Conservation (phyloP, 495 filamentous ascomycete species). For the Hypoxylon perforatum region DNA sequence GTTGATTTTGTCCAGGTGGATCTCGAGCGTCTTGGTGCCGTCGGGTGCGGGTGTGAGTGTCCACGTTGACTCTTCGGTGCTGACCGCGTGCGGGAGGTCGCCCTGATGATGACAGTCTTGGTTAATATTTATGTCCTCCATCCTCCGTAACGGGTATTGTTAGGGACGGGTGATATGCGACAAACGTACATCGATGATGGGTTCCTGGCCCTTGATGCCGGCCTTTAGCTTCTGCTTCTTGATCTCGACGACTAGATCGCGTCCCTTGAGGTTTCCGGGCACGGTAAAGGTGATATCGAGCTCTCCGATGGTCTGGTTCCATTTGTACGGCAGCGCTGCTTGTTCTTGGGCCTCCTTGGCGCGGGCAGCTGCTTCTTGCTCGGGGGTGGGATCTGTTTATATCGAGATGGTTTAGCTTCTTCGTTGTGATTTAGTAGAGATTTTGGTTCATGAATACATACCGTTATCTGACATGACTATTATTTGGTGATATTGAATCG, state of each 20-base stretch:
- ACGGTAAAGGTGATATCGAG: constrained; percentile 82
- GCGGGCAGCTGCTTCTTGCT: constrained; percentile 75
- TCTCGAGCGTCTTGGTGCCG: constrained; percentile 77
- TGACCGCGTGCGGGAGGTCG: constrained; percentile 81
- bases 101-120: constrained; percentile 73
- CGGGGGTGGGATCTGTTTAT: constrained; percentile 61
- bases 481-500: background rate
- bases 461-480: constrained; percentile 35
- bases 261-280: constrained; percentile 81
- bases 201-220: constrained; percentile 87
- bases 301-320: constrained; percentile 95
- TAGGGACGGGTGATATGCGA: constrained; percentile 5
- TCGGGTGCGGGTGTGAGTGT: constrained; percentile 78
- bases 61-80: constrained; percentile 91
- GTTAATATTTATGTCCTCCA: constrained; percentile 1
- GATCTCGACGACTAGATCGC: constrained; percentile 84
- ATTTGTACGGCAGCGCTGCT: constrained; percentile 93
- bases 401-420: constrained; percentile 34
- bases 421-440: background rate
- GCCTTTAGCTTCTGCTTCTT: constrained; percentile 82
- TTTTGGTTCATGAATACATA: background rate
- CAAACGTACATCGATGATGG: constrained; percentile 85
- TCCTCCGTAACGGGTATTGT: no score
- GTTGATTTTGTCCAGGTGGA: constrained; percentile 97
- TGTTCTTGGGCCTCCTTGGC: constrained; percentile 88